Base-by-base conservation (phyloP, 2,329 filamentous ascomycete species). In the Diaporthe velutina region DNA sequence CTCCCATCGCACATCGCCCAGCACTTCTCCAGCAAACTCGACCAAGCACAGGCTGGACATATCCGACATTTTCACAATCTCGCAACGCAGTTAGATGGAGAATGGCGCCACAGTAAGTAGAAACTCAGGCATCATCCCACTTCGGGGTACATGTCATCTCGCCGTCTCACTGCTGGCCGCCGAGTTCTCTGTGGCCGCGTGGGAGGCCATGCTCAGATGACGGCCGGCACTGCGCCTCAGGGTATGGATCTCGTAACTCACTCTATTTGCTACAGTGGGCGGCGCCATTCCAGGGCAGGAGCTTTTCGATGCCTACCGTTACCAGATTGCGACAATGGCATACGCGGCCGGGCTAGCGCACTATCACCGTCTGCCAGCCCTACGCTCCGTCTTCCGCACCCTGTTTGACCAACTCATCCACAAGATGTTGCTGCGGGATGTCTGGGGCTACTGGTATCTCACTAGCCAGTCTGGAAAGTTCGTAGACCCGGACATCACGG, bases 361-460 rank as follows among this genome's bases (percentile, higher is more conserved):
- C 76, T 86, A 83, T 70, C 82, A 86, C 74, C 83, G 81, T 7
- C 76, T 83, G 17, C 83, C 84, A 0, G 80, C 80, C 22, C 68
- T 85, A 40, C 79, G 83, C 7, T 77, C 77, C 10, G 76, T 81
- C 1, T 84, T 83, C 79, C 83, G 84, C 73, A 73, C 75, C 0
- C 77, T 86, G 0, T 74, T 85, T 22, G 78, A 80, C 4, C 77
- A 78, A 25, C 74, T 84, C 7, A 86, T 86, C 61, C 78, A 80
- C 33, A 86, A 85, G 77, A 85, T 86, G 84, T 77, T 86, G n/a
- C 79, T 79, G 13, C 78, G 80, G 8, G 83, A 84, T 19, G 84
- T 86, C 2, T 86, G 84, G 84, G 81, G 80, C 1, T 86, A 86
- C 75, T 86, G 84, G 85, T 86, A 83, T 76, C 77, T 80, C n/a